These are phyloP conservation scores for Leptomonas seymouri DNA, from an alignment of 208 protist genomes.

Conservation along the genomic window DNA sequence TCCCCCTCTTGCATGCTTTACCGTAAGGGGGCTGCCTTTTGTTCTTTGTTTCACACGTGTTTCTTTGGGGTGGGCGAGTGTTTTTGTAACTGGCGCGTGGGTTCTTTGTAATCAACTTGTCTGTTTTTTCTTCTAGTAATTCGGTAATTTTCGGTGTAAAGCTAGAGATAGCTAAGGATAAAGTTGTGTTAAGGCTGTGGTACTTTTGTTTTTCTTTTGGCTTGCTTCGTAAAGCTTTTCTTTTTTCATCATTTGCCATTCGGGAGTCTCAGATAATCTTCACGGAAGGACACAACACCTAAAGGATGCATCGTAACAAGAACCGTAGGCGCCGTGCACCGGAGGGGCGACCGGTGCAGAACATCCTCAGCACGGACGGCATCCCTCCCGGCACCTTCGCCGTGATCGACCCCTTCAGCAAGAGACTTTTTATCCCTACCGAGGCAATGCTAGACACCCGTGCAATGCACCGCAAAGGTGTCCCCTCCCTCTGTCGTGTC, in stretches of 20 bases:
- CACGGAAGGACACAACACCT: neutral
- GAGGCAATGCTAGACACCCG: slow-evolving; percentile 68
- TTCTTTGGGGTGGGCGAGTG: no score
- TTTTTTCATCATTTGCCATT: no score
- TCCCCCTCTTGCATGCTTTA: neutral
- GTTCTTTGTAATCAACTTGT: no score
- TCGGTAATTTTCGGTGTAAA: no score
- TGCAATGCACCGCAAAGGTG: slow-evolving; percentile 75
- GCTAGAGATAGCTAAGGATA: no score
- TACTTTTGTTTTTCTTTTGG: no score
- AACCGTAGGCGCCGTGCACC: slow-evolving; percentile 20
- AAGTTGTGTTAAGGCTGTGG: no score
- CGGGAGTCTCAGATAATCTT: no score
- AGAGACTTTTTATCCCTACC: slow-evolving; percentile 71
- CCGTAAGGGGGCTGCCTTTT: neutral
- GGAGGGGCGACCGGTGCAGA: slow-evolving; percentile 36
- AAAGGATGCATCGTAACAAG: slow-evolving; percentile 36
- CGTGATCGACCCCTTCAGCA: slow-evolving; percentile 84
- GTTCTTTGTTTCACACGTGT: neutral
- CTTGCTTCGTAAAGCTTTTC: no score
- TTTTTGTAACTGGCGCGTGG: no score
- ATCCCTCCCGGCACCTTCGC: slow-evolving; percentile 64
- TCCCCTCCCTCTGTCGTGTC: slow-evolving; percentile 81
- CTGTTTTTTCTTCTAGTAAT: no score
- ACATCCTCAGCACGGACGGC: slow-evolving; percentile 58